phyloP scores from a whole-genome alignment of 305 asterid species.

The Ajuga reptans region DNA sequence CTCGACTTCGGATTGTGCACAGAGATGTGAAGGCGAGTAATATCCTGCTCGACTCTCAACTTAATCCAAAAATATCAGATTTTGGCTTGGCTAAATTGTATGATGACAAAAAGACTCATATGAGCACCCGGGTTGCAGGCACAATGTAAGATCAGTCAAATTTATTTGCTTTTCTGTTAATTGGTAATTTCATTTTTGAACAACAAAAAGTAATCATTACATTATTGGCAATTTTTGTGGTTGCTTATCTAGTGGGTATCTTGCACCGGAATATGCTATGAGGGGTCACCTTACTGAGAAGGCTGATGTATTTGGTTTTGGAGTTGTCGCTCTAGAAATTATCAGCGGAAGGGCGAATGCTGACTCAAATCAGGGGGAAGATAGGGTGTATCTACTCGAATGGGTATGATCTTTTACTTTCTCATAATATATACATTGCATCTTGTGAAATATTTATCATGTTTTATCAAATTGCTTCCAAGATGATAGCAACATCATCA shows the following conservation, averaged over 20 bases:
- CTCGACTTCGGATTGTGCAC: constrained; percentile 60
- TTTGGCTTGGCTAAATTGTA: constrained; percentile 78
- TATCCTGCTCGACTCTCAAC: constrained; percentile 58
- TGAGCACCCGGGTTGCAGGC: constrained; percentile 77
- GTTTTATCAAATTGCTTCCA: neutral
- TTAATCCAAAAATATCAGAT: constrained; percentile 68
- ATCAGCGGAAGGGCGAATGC: constrained; percentile 64
- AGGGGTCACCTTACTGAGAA: constrained; percentile 79
- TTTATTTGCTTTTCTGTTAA: neutral
- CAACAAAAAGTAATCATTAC: neutral
- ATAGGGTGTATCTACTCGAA: constrained; percentile 60
- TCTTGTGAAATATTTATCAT: neutral
- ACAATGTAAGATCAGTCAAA: constrained; percentile 48
- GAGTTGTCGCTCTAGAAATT: constrained; percentile 70
- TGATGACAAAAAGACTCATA: constrained; percentile 68
- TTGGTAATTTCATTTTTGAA: neutral
- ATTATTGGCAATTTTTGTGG: neutral
- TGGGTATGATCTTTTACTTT: constrained; percentile 39
- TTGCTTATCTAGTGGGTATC: constrained; percentile 52
- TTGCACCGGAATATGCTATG: constrained; percentile 87
- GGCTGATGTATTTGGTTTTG: constrained; percentile 66
- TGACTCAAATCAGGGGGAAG: constrained; percentile 46
- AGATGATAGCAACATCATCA: neutral
- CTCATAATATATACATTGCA: neutral
- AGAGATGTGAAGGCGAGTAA: constrained; percentile 82